Percentiles rank a stretch among this genome's conserved stretches.
phyloP scores from a whole-genome alignment of 2,329 filamentous ascomycete species.

The Aspergillus arachidicola region DNA sequence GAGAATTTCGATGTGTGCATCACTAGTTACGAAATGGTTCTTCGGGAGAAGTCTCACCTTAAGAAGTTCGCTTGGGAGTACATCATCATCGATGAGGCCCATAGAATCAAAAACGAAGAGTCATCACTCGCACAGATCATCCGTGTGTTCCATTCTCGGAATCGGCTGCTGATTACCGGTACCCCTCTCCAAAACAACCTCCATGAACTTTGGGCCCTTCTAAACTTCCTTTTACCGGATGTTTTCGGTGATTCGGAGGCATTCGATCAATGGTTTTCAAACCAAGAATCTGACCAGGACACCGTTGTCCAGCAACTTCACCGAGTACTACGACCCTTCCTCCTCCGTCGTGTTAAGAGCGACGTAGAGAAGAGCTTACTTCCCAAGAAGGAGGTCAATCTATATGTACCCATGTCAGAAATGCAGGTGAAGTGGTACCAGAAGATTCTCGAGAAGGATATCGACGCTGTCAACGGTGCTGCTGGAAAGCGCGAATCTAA shows the following conservation, averaged over 20 bases:
- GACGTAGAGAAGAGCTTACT: constrained; percentile 97
- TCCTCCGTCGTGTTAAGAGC: constrained; percentile 92
- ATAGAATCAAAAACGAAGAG: constrained; percentile 99
- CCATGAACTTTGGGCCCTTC: constrained; percentile 94
- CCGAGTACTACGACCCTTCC: constrained; percentile 86
- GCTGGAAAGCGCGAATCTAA: constrained; percentile 97
- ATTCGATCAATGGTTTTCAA: constrained; percentile 97
- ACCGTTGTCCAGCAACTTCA: constrained; percentile 95
- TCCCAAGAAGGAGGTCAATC: constrained; percentile 95
- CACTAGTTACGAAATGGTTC: constrained; percentile 98
- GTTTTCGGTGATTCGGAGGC: constrained; percentile 96
- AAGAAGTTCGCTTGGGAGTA: constrained; percentile 99
- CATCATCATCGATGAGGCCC: constrained; percentile 97
- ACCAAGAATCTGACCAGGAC: constrained; percentile 86
- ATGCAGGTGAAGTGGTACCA: constrained; percentile 99
- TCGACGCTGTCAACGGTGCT: constrained; percentile 96
- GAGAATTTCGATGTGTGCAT: constrained; percentile 98
- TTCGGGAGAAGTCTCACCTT: constrained; percentile 89
- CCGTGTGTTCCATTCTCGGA: constrained; percentile 91
- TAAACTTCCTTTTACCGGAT: constrained; percentile 97
- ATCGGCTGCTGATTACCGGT: constrained; percentile 91
- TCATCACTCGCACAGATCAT: constrained; percentile 97
- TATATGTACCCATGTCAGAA: constrained; percentile 97
- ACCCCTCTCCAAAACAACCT: constrained; percentile 97
- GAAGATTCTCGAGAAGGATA: constrained; percentile 98